Percentiles rank a stretch among this genome's conserved stretches.
These are phyloP conservation scores for Microglena sp. DNA, from an alignment of 139 green algal genomes.

Conservation along the genomic window DNA sequence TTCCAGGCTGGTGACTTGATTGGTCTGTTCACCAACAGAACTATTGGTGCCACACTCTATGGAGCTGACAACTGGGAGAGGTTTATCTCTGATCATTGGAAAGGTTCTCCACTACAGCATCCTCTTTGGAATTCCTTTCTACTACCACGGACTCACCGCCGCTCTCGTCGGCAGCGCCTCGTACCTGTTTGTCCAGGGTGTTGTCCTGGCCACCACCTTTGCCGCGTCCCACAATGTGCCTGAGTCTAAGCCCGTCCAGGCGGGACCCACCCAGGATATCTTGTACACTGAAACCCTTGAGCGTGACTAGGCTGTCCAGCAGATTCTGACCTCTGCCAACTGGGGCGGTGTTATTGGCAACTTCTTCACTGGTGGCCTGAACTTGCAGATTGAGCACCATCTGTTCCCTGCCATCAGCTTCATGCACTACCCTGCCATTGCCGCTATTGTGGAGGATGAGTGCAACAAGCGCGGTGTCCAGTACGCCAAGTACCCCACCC, in stretches of 20 bases:
- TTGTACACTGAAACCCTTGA: conserved; percentile 9
- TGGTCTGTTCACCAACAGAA: too few relatives aligned
- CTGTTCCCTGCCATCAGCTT: conserved; percentile 70
- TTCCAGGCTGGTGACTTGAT: too few relatives aligned
- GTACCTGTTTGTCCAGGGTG: conserved; percentile 31
- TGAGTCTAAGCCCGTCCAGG: conserved; percentile 56
- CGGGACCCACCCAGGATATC: conserved; percentile 16
- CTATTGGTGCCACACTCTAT: conserved; percentile 58
- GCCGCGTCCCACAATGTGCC: conserved; percentile 73
- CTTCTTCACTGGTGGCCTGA: conserved; percentile 79
- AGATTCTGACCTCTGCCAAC: conserved; percentile 72
- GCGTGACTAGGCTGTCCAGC: conserved; percentile 66
- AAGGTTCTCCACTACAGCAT: conserved; percentile 69
- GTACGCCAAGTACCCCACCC: conserved; percentile 60
- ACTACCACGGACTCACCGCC: conserved; percentile 40
- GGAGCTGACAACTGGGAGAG: conserved; percentile 54
- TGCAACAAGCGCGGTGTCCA: conserved; percentile 51
- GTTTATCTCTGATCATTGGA: conserved; percentile 44
- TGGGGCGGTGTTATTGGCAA: conserved; percentile 70
- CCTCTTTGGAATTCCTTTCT: conserved; percentile 42
- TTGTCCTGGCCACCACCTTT: conserved; percentile 71
- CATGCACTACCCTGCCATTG: conserved; percentile 74
- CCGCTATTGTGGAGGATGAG: conserved; percentile 64
- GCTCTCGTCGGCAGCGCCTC: conserved; percentile 27
- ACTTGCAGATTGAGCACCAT: conserved; percentile 75